A percentile compares a stretch with the other conserved stretches of the same genome.
phyloP scores from a whole-genome alignment of 371 early-diverging fungal genomes.

The Mucor plumbeus region DNA sequence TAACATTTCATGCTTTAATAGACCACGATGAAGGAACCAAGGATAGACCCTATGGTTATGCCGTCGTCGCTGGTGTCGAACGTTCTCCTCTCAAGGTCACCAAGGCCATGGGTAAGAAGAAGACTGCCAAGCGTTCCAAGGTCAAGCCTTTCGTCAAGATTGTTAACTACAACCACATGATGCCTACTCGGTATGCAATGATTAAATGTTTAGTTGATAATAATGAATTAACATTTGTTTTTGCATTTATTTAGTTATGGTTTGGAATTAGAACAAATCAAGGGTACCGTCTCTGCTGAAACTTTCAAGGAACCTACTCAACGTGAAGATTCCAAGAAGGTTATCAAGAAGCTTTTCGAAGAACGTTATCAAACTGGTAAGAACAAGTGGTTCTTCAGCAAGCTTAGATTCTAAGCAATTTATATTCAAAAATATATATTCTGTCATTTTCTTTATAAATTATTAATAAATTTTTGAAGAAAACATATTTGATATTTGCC shows the following conservation, averaged over 20 bases:
- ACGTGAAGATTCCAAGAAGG: conserved; percentile 89
- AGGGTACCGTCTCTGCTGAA: conserved; percentile 84
- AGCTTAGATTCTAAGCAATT: conserved; percentile 90
- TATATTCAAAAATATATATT: conserved; percentile 4
- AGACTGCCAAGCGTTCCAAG: conserved; percentile 91
- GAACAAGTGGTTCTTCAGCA: conserved; percentile 99
- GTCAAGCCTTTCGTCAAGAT: conserved; percentile 98
- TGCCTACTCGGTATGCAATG: conserved; percentile 89
- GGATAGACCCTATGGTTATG: conserved; percentile 95
- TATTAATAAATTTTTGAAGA: neutral
- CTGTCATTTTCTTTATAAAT: conserved; percentile 5
- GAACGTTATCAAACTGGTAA: conserved; percentile 94
- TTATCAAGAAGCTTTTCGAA: conserved; percentile 92
- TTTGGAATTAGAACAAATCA: conserved; percentile 86
- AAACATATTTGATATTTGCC: neutral
- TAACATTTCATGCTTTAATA: conserved; percentile 16
- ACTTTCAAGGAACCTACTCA: conserved; percentile 93
- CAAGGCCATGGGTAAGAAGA: conserved; percentile 90
- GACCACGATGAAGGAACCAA: conserved; percentile 86
- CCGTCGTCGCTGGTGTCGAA: conserved; percentile 96
- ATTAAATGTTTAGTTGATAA: neutral
- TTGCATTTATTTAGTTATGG: conserved; percentile 58
- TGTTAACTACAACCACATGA: conserved; percentile 89
- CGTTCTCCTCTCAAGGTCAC: conserved; percentile 95
- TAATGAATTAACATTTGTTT: neutral